Conservation (phyloP, 2,329 filamentous ascomycete genomes). For the Beauveria sp. region DNA sequence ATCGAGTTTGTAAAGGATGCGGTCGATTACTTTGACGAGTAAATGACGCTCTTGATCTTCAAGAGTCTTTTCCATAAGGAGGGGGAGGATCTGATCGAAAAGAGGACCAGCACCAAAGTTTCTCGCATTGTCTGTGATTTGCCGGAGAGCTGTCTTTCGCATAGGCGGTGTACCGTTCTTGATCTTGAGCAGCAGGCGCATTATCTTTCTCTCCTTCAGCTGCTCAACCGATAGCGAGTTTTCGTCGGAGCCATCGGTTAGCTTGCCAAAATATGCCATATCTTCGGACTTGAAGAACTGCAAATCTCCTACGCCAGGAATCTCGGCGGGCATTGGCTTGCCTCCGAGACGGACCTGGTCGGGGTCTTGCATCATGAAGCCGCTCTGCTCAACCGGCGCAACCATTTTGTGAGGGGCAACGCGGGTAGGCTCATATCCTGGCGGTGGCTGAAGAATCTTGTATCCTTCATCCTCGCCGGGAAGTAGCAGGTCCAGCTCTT, state of each 20-base stretch:
- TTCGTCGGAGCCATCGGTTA: conserved; percentile 90
- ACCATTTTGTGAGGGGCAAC: conserved; percentile 69
- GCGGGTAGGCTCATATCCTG: conserved; percentile 81
- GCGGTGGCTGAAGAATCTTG: conserved; percentile 82
- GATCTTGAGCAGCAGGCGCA: conserved; percentile 92
- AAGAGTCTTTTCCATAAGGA: conserved; percentile 96
- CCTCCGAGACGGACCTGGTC: conserved; percentile 75
- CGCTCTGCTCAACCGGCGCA: conserved; percentile 66
- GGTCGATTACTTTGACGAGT: conserved; percentile 97
- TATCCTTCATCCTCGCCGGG: conserved; percentile 86
- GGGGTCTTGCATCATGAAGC: conserved; percentile 97
- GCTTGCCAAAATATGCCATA: conserved; percentile 97
- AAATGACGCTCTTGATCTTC: conserved; percentile 98
- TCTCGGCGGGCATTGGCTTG: conserved; percentile 89
- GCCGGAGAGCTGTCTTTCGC: conserved; percentile 94
- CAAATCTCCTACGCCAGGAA: conserved; percentile 89
- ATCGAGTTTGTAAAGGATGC: conserved; percentile 96
- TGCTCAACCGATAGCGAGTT: conserved; percentile 89
- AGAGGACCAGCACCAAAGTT: conserved; percentile 90
- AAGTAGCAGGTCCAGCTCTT: conserved; percentile 87
- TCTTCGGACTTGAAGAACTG: conserved; percentile 99
- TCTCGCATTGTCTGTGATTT: conserved; percentile 94
- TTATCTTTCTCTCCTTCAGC: conserved; percentile 96
- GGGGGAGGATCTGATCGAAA: conserved; percentile 93
- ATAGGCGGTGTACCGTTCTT: conserved; percentile 99